Evolutionary conservation across 2,329 filamentous ascomycete species (phyloP).

Genomic region (Hypocreales sp.): DNA sequence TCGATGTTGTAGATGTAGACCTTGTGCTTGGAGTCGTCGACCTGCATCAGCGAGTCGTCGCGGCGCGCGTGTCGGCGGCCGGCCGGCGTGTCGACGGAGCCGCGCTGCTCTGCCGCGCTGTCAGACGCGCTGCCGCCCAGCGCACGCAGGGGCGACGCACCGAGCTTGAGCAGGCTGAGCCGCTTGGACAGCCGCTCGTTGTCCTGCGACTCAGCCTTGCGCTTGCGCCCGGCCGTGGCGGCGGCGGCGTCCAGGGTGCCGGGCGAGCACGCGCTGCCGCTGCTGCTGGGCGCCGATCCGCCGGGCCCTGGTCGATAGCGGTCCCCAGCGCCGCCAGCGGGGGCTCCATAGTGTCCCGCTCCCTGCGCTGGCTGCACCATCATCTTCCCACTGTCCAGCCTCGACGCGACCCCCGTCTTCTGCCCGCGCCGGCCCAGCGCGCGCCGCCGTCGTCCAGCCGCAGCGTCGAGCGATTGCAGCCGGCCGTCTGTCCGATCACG

Average conservation of each 20-base stretch:
- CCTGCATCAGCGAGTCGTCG: conserved; percentile 49
- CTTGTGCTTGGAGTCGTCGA: conserved; percentile 76
- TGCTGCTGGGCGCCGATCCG: not conserved
- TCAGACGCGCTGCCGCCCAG: no score
- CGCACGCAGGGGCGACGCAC: conserved; percentile 28
- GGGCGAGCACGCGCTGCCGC: not conserved
- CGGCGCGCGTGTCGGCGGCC: conserved; percentile 5
- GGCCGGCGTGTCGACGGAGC: conserved; percentile 36
- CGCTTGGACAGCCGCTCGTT: conserved; percentile 71
- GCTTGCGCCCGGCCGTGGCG: conserved; percentile 26
- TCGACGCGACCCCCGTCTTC: no score
- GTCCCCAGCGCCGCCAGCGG: no score
- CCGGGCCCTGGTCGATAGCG: no score
- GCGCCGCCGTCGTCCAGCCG: no score
- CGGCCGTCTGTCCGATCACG: no score
- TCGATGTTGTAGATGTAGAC: conserved; percentile 88
- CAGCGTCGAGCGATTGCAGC: no score
- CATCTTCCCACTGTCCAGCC: no score
- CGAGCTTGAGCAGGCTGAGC: conserved; percentile 67
- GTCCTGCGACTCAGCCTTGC: conserved; percentile 43
- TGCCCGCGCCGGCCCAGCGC: no score
- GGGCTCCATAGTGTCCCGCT: no score
- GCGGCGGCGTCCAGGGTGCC: conserved; percentile 6
- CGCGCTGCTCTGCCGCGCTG: conserved; percentile 47
- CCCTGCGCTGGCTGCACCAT: no score